These are phyloP conservation scores for Metarhizium anisopliae DNA, from an alignment of 2,329 filamentous ascomycete species.

Conservation along the genomic window DNA sequence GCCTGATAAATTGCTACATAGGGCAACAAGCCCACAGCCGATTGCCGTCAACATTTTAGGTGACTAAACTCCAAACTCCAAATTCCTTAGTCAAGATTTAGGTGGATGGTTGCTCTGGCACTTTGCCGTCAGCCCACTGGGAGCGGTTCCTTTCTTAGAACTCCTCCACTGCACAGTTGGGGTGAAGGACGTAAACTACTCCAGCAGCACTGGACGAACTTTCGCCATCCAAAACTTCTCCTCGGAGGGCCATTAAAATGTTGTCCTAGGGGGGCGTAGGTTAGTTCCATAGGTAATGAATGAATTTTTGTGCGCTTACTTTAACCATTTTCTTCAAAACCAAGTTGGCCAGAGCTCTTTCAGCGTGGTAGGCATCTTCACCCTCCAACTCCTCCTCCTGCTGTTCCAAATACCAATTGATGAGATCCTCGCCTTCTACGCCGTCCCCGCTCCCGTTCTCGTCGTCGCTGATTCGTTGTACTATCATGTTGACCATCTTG, in stretches of 20 bases:
- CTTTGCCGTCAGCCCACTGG: not conserved
- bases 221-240: constrained; percentile 45
- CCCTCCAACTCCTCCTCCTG: constrained; percentile 73
- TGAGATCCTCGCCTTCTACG: constrained; percentile 70
- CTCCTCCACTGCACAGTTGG: constrained; percentile 80
- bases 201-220: constrained; percentile 27
- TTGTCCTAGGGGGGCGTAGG: constrained; percentile 58
- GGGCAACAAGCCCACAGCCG: too few species aligned
- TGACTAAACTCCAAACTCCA: not conserved
- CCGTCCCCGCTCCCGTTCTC: constrained; percentile 70
- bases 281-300: constrained; percentile 14
- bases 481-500: constrained; percentile 77
- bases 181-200: constrained; percentile 81
- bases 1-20: too few species aligned
- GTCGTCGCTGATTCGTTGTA: constrained; percentile 75
- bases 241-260: constrained; percentile 73
- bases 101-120: not conserved
- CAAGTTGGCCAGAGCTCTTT: constrained; percentile 67
- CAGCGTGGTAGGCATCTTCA: constrained; percentile 71
- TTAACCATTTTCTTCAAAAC: constrained; percentile 95
- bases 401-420: constrained; percentile 88
- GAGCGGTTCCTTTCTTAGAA: constrained; percentile 20
- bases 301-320: constrained; percentile 42
- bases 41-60: not conserved
- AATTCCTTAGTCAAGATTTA: not conserved